phyloP scores from a whole-genome alignment of 2,329 filamentous ascomycete genomes.

The Trichophyton mentagrophytes region DNA sequence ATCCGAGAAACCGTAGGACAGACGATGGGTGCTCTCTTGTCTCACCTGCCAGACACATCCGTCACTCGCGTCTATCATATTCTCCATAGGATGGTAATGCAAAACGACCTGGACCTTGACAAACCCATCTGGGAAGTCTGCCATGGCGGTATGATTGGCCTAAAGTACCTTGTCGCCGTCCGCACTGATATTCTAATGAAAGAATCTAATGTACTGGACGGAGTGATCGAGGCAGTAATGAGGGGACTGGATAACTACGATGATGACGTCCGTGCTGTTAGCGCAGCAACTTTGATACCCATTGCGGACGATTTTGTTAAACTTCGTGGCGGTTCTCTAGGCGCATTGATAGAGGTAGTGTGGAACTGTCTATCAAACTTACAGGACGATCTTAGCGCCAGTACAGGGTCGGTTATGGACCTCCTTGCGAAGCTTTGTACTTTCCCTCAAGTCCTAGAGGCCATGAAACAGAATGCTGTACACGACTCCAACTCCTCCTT shows the following conservation, averaged over 20 bases:
- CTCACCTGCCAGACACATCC: conserved; percentile 64
- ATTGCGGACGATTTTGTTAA: conserved; percentile 91
- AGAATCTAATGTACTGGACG: conserved; percentile 77
- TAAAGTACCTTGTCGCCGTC: conserved; percentile 89
- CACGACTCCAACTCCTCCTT: conserved; percentile 81
- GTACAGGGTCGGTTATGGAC: conserved; percentile 97
- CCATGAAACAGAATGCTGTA: conserved; percentile 83
- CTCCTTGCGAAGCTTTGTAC: conserved; percentile 88
- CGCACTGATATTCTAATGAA: conserved; percentile 81
- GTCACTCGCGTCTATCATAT: conserved; percentile 77
- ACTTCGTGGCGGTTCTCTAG: conserved; percentile 63
- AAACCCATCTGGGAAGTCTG: conserved; percentile 83
- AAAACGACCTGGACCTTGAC: conserved; percentile 62
- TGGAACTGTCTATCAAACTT: conserved; percentile 95
- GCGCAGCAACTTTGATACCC: conserved; percentile 90
- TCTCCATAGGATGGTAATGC: conserved; percentile 82
- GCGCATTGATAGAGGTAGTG: conserved; percentile 79
- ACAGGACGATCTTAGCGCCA: conserved; percentile 93
- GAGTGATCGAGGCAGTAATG: conserved; percentile 84
- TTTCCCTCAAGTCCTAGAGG: conserved; percentile 80
- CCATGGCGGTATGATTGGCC: conserved; percentile 93
- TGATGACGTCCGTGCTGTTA: conserved; percentile 92
- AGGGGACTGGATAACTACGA: conserved; percentile 82
- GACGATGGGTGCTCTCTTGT: conserved; percentile 76
- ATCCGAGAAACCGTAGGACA: conserved; percentile 94